A percentile compares a stretch with the other conserved stretches of the same genome.
These are phyloP conservation scores for Epicoccum sorghinum DNA, from an alignment of 2,329 filamentous ascomycete species.

Conservation along the genomic window DNA sequence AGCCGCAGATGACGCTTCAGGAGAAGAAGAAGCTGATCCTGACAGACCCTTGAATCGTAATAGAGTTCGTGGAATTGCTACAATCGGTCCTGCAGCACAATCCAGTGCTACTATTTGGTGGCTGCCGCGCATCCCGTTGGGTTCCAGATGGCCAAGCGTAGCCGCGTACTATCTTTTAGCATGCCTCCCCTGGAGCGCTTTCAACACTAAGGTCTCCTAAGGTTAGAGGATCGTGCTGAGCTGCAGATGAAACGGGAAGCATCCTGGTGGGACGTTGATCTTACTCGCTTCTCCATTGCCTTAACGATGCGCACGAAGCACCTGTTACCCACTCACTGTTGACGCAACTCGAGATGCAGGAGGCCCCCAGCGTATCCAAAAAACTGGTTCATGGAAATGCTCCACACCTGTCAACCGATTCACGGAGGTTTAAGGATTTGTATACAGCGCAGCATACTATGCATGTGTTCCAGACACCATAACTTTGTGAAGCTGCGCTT, in stretches of 20 bases:
- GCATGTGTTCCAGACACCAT: not conserved
- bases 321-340: constrained; percentile 4
- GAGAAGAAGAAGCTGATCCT: constrained; percentile 19
- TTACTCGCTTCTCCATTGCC: constrained; percentile 6
- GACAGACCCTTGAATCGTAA: constrained; percentile 25
- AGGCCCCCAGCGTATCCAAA: not conserved
- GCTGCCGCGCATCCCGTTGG: constrained; percentile 1
- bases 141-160: constrained; percentile 5
- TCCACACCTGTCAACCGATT: not conserved
- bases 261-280: constrained; percentile 16
- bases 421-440: not conserved
- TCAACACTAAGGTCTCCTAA: constrained; percentile 2
- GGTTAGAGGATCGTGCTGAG: constrained; percentile 12
- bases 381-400: not conserved
- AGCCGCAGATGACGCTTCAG: constrained; percentile 21
- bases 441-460: not conserved
- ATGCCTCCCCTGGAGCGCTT: constrained; percentile 12
- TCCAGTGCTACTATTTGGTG: constrained; percentile 1
- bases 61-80: constrained; percentile 21
- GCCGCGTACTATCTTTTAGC: constrained; percentile 5
- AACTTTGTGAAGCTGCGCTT: not conserved
- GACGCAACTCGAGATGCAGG: constrained; percentile 15
- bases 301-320: constrained; percentile 12
- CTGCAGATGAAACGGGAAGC: constrained; percentile 13
- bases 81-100: constrained; percentile 9